phyloP scores from a whole-genome alignment of 306 rosid genomes.

The Casuarina cunninghamiana region DNA sequence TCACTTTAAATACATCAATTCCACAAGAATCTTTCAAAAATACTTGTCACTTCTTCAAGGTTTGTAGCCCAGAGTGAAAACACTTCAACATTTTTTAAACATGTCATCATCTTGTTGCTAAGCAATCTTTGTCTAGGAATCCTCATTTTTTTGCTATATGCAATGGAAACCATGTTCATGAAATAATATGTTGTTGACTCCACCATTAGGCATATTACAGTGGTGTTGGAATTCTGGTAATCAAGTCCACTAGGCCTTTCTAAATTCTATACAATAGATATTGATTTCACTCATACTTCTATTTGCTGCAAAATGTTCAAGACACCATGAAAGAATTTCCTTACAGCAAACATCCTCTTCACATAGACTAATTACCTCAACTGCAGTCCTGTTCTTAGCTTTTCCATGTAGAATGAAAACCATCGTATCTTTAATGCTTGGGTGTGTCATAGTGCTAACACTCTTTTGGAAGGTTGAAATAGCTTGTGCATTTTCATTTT shows the following conservation, averaged over 20 bases:
- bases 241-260: neutral
- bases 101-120: no score
- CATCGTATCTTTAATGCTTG: conserved; percentile 50
- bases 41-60: no score
- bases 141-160: conserved; percentile 25
- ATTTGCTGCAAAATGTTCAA: conserved; percentile 68
- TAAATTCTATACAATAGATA: neutral
- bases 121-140: no score
- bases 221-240: neutral
- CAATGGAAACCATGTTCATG: conserved; percentile 16
- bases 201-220: neutral
- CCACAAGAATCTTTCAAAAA: no score
- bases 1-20: no score
- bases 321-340: conserved; percentile 89
- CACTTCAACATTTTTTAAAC: no score
- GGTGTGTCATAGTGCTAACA: no score
- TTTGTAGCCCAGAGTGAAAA: no score
- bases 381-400: no score
- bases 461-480: no score
- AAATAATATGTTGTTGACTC: neutral
- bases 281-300: conserved; percentile 47
- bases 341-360: conserved; percentile 88
- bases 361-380: no score
- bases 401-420: conserved; percentile 48
- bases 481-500: no score